phyloP scores from a whole-genome alignment of 2,329 filamentous ascomycete species.

The Colletotrichum plurivorum region DNA sequence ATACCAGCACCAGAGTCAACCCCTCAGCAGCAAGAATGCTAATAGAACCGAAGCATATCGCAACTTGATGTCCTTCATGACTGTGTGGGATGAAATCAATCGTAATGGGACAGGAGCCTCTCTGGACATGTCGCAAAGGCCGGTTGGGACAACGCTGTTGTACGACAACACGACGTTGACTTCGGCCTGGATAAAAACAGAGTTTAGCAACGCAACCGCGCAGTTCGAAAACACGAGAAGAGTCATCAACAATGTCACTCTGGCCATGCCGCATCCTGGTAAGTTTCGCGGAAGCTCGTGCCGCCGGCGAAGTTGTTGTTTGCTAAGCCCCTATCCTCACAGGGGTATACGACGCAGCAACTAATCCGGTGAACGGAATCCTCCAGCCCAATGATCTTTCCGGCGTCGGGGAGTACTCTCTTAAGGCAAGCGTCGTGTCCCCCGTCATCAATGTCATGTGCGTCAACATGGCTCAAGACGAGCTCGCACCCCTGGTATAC shows the following conservation, averaged over 20 bases:
- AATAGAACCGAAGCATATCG: slow-evolving; percentile 65
- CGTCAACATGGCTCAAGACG: slow-evolving; percentile 71
- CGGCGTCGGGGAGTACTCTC: slow-evolving; percentile 77
- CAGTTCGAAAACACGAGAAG: slow-evolving; percentile 65
- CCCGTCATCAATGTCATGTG: slow-evolving; percentile 82
- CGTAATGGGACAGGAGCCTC: slow-evolving; percentile 58
- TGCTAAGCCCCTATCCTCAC: not conserved
- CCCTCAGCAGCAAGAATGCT: not conserved
- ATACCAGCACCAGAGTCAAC: not conserved
- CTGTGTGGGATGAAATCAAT: slow-evolving; percentile 66
- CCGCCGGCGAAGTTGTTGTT: not conserved
- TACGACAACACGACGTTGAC: slow-evolving; percentile 81
- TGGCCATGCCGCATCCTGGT: slow-evolving; percentile 82
- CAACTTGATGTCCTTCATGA: slow-evolving; percentile 75
- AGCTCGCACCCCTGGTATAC: slow-evolving; percentile 77
- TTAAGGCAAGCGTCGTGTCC: slow-evolving; percentile 78
- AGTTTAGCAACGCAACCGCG: slow-evolving; percentile 65
- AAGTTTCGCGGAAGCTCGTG: not conserved
- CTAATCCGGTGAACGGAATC: slow-evolving; percentile 73
- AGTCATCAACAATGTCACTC: slow-evolving; percentile 81
- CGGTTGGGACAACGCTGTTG: slow-evolving; percentile 73
- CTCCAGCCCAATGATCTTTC: slow-evolving; percentile 76
- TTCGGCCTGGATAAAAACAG: slow-evolving; percentile 76
- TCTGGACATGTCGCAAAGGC: slow-evolving; percentile 62
- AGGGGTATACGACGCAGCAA: slow-evolving; percentile 75